A percentile compares a stretch with the other conserved stretches of the same genome.
These are phyloP conservation scores for Auriscalpium vulgare DNA, from an alignment of 768 basidiomycete species.

Conservation along the genomic window DNA sequence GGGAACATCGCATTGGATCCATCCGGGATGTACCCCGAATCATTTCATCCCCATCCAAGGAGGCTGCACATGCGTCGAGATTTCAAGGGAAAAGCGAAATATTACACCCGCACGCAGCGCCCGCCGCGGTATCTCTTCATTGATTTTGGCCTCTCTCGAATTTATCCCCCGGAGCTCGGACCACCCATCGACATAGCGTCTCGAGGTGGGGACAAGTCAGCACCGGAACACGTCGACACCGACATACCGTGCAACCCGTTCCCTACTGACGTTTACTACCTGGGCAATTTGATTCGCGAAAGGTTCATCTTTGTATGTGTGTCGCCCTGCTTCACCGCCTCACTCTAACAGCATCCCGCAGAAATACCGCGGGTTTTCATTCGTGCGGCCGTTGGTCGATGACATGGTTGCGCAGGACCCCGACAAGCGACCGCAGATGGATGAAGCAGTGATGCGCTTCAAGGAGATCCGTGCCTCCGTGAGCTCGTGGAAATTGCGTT, in stretches of 20 bases:
- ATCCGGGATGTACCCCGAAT: slow-evolving; percentile 2
- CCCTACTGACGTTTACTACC: slow-evolving; percentile 18
- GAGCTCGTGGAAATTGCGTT: slow-evolving; percentile 25
- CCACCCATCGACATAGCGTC: slow-evolving; percentile 9
- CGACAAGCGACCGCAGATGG: slow-evolving; percentile 27
- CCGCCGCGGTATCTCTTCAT: slow-evolving; percentile 23
- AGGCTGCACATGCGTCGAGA: not conserved
- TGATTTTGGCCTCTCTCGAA: slow-evolving; percentile 22
- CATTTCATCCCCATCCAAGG: slow-evolving; percentile 10
- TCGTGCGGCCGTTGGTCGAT: slow-evolving; percentile 8
- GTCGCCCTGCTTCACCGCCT: not conserved
- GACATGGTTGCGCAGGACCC: slow-evolving; percentile 32
- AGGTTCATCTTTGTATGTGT: slow-evolving; percentile 15
- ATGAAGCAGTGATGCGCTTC: slow-evolving; percentile 28
- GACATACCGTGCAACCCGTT: slow-evolving; percentile 21
- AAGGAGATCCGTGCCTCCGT: slow-evolving; percentile 19
- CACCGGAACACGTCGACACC: too few species aligned
- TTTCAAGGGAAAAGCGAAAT: slow-evolving; percentile 6
- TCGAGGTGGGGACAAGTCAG: too few species aligned
- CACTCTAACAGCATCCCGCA: not conserved
- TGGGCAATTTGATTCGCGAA: slow-evolving; percentile 17
- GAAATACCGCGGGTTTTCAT: slow-evolving; percentile 8
- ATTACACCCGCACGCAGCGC: slow-evolving; percentile 18
- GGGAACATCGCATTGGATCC: slow-evolving; percentile 11
- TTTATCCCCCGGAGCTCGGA: slow-evolving; percentile 7